phyloP scores from a whole-genome alignment of 2,329 filamentous ascomycete genomes.

The Trichoderma arundinaceum region DNA sequence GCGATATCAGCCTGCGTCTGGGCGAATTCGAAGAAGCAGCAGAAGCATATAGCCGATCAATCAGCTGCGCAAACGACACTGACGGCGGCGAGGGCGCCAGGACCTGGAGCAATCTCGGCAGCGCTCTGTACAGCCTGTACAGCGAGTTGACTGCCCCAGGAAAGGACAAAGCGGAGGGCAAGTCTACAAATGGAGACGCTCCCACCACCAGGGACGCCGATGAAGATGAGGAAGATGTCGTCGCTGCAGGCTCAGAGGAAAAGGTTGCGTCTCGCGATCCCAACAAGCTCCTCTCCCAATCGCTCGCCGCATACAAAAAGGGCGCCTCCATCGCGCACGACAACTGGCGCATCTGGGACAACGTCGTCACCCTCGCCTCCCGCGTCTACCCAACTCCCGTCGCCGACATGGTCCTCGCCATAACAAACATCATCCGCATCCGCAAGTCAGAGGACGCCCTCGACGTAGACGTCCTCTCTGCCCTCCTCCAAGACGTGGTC shows the following conservation, averaged over 20 bases:
- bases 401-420: constrained; percentile 74
- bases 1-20: constrained; percentile 83
- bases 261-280: constrained; percentile 51
- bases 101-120: constrained; percentile 93
- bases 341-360: constrained; percentile 95
- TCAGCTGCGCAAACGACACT: constrained; percentile 63
- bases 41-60: constrained; percentile 81
- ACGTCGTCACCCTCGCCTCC: constrained; percentile 85
- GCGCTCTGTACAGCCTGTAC: constrained; percentile 75
- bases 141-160: constrained; percentile 55
- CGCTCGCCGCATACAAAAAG: constrained; percentile 83
- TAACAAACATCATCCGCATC: constrained; percentile 77
- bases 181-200: constrained; percentile 34
- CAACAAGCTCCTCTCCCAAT: constrained; percentile 69
- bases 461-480: constrained; percentile 73
- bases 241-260: constrained; percentile 36
- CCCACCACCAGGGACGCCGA: constrained; percentile 34
- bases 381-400: constrained; percentile 77
- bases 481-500: constrained; percentile 74
- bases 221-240: constrained; percentile 40
- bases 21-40: constrained; percentile 78
- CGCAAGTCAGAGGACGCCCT: constrained; percentile 78
- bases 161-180: constrained; percentile 35
- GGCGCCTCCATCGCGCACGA: constrained; percentile 83
- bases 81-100: constrained; percentile 88